Conservation (phyloP, 306 rosid genomes). For the Quercus aquifolioides region DNA sequence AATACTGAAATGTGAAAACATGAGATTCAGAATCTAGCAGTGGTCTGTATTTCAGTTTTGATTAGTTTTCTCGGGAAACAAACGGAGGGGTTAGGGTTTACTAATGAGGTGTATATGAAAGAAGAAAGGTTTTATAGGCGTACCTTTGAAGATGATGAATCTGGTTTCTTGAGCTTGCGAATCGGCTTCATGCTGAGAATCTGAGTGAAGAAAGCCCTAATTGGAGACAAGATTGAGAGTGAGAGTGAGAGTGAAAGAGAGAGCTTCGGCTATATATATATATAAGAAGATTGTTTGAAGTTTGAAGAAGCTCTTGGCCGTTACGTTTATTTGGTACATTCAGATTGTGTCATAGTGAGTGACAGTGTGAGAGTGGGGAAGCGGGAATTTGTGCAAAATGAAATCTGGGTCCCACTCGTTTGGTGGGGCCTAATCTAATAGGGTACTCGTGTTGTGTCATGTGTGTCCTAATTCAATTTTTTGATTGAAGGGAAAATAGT, state of each 20-base stretch:
- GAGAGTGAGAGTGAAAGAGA: not conserved
- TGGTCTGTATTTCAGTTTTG: not conserved
- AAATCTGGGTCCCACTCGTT: not conserved
- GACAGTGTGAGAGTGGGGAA: not conserved
- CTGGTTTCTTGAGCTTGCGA: conserved; percentile 45
- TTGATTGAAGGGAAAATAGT: no score
- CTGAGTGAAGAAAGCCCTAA: not conserved
- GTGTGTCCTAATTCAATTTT: no score
- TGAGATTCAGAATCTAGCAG: not conserved
- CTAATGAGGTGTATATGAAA: not conserved
- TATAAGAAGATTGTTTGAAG: not conserved
- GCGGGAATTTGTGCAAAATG: not conserved
- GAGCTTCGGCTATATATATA: not conserved
- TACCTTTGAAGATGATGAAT: conserved; percentile 42
- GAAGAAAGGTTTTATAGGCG: not conserved
- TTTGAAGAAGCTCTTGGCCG: conserved; percentile 5
- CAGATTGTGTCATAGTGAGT: not conserved
- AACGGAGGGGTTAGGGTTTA: conserved; percentile 11
- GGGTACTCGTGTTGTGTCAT: no score
- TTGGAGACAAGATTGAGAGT: not conserved
- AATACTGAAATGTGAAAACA: no score
- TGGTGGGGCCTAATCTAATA: no score
- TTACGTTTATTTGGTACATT: not conserved
- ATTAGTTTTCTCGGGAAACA: not conserved
- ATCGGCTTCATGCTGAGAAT: conserved; percentile 36